Conservation (phyloP, 1,284 basidiomycete species). For the Boletus sp. region DNA sequence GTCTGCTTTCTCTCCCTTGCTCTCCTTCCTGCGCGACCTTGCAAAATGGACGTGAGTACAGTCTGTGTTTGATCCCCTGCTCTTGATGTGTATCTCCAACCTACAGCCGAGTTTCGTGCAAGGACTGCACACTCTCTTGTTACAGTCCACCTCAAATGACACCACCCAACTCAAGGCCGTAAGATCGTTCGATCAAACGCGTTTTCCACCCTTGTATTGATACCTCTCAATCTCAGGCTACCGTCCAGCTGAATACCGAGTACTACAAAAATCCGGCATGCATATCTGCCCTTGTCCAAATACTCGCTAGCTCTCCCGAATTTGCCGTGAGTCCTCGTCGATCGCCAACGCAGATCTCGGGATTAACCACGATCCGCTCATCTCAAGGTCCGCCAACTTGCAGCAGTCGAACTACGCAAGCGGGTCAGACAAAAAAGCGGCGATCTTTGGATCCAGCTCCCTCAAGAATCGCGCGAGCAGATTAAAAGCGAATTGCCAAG, state of each 20-base stretch:
- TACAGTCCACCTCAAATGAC: constrained; percentile 83
- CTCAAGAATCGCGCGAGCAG: constrained; percentile 68
- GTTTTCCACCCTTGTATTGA: constrained; percentile 17
- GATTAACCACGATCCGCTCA: constrained; percentile 8
- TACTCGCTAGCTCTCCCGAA: constrained; percentile 83
- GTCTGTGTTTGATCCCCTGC: background rate
- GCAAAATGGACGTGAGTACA: constrained; percentile 31
- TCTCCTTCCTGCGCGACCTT: constrained; percentile 16
- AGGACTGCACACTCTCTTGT: constrained; percentile 78
- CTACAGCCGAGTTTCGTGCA: constrained; percentile 65
- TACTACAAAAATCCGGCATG: constrained; percentile 91
- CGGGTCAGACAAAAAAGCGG: constrained; percentile 80
- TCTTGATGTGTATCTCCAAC: constrained; percentile 4
- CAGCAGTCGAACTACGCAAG: constrained; percentile 97
- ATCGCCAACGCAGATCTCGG: constrained; percentile 4
- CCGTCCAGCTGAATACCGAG: constrained; percentile 83
- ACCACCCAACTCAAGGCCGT: constrained; percentile 86
- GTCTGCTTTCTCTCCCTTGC: constrained; percentile 15
- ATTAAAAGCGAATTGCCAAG: constrained; percentile 87
- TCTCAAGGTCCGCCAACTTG: constrained; percentile 87
- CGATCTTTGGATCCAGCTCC: constrained; percentile 78
- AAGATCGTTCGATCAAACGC: constrained; percentile 37
- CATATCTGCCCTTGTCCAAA: constrained; percentile 88
- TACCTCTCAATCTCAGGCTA: constrained; percentile 60
- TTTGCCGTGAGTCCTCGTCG: constrained; percentile 47